Conservation (phyloP, 225 moss, liverwort and hornwort genomes). For the Polytrichum commune region DNA sequence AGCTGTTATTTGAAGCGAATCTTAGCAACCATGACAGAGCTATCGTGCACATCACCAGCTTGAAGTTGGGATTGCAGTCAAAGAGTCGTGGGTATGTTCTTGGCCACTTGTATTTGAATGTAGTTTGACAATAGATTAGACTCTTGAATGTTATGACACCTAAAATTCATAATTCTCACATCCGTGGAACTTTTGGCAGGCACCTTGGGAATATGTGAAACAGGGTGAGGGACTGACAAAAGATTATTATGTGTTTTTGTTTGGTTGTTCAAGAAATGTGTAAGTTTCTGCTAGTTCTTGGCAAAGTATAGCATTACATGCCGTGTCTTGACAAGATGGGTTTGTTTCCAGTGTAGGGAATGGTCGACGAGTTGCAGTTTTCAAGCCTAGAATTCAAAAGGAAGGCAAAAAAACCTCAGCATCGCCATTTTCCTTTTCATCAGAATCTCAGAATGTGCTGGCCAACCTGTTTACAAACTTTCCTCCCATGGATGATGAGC, state of each 20-base stretch:
- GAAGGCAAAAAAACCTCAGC: constrained; percentile 39
- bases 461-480: constrained; percentile 59
- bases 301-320: constrained; percentile 1
- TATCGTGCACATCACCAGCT: constrained; percentile 93
- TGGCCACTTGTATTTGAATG: constrained; percentile 8
- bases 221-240: neutral
- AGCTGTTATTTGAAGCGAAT: constrained; percentile 81
- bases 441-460: constrained; percentile 63
- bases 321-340: constrained; percentile 4
- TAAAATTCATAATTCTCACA: neutral
- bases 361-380: constrained; percentile 72
- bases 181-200: neutral
- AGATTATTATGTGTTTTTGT: constrained; percentile 1
- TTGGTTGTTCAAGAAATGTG: constrained; percentile 1
- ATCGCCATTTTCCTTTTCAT: constrained; percentile 72
- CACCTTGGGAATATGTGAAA: neutral
- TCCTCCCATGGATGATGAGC: constrained; percentile 83
- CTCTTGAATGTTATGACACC: constrained; percentile 4
- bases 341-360: constrained; percentile 65
- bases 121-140: constrained; percentile 9
- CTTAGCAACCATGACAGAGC: constrained; percentile 99
- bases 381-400: constrained; percentile 46
- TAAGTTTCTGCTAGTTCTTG: constrained; percentile 1
- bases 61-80: constrained; percentile 96
- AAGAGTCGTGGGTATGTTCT: constrained; percentile 84